Percentiles rank a stretch among this genome's conserved stretches.
Evolutionary conservation across 495 filamentous ascomycete genomes (phyloP).

Genomic region (Schizothecium vesticola): DNA sequence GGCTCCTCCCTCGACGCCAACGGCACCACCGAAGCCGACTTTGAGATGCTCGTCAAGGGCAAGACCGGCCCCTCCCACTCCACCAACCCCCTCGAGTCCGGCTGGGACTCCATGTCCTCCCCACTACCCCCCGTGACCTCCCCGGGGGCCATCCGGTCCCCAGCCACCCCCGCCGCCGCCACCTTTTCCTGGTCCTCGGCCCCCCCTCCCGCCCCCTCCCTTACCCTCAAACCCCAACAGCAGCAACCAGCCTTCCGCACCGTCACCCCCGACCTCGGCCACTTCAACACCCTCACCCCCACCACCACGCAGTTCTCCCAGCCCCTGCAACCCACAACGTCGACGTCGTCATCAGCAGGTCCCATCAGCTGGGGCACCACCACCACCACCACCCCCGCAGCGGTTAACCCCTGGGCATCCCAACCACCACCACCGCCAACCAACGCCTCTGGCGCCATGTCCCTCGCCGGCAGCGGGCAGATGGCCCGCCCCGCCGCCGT

Average conservation of each 20-base stretch:
- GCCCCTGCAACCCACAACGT: slow-evolving; percentile 47
- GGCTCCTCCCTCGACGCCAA: slow-evolving; percentile 46
- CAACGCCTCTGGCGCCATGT: slow-evolving; percentile 28
- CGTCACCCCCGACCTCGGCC: slow-evolving; percentile 50
- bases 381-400: slow-evolving; percentile 7
- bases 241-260: slow-evolving; percentile 44
- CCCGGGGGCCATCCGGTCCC: slow-evolving; percentile 13
- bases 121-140: slow-evolving; percentile 23
- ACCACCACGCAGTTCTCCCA: slow-evolving; percentile 50
- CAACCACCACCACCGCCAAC: slow-evolving; percentile 21
- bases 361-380: slow-evolving; percentile 33
- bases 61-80: slow-evolving; percentile 21
- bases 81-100: slow-evolving; percentile 35
- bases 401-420: slow-evolving; percentile 34
- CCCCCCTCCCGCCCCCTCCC: slow-evolving; percentile 37
- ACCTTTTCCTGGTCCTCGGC: slow-evolving; percentile 54
- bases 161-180: slow-evolving; percentile 25
- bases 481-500: slow-evolving; percentile 21
- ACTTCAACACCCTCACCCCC: slow-evolving; percentile 45
- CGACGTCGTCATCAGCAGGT: slow-evolving; percentile 13
- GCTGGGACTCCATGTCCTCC: slow-evolving; percentile 35
- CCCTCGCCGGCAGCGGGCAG: slow-evolving; percentile 22
- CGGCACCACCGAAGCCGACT: slow-evolving; percentile 61
- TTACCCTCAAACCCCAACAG: slow-evolving; percentile 33
- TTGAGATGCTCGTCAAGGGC: slow-evolving; percentile 83